Conservation (phyloP, 257 asterid species). For the Solanum megistacrolobum region DNA sequence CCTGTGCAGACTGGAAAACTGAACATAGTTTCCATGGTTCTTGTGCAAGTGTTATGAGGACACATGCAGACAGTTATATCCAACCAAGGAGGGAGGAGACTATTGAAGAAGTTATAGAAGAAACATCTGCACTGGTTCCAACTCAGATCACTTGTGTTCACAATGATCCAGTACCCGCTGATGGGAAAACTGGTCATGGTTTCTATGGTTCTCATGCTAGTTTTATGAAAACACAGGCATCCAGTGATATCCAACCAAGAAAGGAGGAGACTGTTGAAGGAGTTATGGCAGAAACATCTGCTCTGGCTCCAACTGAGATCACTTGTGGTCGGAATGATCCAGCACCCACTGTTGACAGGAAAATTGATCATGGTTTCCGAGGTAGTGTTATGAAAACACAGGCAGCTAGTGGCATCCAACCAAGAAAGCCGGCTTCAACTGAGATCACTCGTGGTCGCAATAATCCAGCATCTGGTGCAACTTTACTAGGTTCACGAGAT, state of each 20-base stretch:
- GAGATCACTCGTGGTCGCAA: conserved; percentile 12
- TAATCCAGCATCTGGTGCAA: conserved; percentile 5
- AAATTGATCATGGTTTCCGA: conserved; percentile 49
- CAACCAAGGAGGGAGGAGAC: conserved; percentile 9
- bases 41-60: conserved; percentile 5
- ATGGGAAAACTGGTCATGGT: conserved; percentile 43
- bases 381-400: conserved; percentile 14
- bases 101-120: conserved; percentile 10
- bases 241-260: conserved; percentile 4
- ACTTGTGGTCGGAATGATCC: not conserved
- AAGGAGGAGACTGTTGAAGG: conserved; percentile 14
- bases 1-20: conserved; percentile 16
- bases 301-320: conserved; percentile 11
- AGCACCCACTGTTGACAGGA: conserved; percentile 3
- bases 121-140: conserved; percentile 3
- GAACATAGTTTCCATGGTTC: conserved; percentile 43
- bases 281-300: conserved; percentile 1
- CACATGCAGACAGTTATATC: conserved; percentile 8
- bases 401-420: conserved; percentile 10
- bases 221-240: conserved; percentile 13
- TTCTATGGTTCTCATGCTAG: conserved; percentile 16
- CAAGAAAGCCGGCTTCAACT: conserved; percentile 7
- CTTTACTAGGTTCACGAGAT: conserved; percentile 8
- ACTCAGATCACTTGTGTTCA: conserved; percentile 6
- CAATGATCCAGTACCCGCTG: not conserved